Percentiles rank a stretch among this genome's conserved stretches.
These are phyloP conservation scores for Daedaleopsis nitida DNA, from an alignment of 768 basidiomycete species.

Conservation along the genomic window DNA sequence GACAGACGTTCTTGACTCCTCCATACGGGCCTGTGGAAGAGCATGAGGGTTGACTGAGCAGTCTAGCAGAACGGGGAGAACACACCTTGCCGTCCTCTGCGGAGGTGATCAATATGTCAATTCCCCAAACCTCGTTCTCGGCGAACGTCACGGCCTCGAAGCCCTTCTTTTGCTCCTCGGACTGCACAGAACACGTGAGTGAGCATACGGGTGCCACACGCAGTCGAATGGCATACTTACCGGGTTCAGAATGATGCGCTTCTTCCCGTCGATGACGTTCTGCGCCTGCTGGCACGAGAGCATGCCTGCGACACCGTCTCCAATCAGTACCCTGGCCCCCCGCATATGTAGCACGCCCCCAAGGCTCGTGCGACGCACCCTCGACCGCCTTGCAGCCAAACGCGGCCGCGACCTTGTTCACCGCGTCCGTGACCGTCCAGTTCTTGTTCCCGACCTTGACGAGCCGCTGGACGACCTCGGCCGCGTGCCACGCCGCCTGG, in stretches of 20 bases:
- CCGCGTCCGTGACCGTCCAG: slow-evolving; percentile 90
- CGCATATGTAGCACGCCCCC: too few species aligned
- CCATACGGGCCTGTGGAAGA: slow-evolving; percentile 72
- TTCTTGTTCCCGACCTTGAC: slow-evolving; percentile 94
- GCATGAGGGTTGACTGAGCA: not conserved
- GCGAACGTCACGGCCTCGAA: slow-evolving; percentile 85
- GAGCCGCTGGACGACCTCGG: slow-evolving; percentile 88
- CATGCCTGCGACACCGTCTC: slow-evolving; percentile 61
- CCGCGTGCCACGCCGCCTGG: slow-evolving; percentile 91
- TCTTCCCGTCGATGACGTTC: slow-evolving; percentile 95
- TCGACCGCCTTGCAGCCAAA: slow-evolving; percentile 94
- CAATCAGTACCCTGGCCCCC: too few species aligned
- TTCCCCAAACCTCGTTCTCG: slow-evolving; percentile 93
- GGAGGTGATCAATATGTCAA: slow-evolving; percentile 88
- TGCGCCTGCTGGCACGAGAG: slow-evolving; percentile 94
- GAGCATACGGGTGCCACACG: too few species aligned
- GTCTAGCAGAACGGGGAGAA: slow-evolving; percentile 7
- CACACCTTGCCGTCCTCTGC: slow-evolving; percentile 89
- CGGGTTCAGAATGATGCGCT: slow-evolving; percentile 91
- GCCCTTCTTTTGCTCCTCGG: slow-evolving; percentile 80
- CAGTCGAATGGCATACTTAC: slow-evolving; percentile 8
- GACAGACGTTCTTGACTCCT: slow-evolving; percentile 89
- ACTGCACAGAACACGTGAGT: slow-evolving; percentile 24
- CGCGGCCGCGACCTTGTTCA: slow-evolving; percentile 66
- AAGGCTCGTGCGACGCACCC: slow-evolving; percentile 47